Evolutionary conservation across 1,139 yeast species (phyloP).

Genomic region (Meyerozyma athensensis): DNA sequence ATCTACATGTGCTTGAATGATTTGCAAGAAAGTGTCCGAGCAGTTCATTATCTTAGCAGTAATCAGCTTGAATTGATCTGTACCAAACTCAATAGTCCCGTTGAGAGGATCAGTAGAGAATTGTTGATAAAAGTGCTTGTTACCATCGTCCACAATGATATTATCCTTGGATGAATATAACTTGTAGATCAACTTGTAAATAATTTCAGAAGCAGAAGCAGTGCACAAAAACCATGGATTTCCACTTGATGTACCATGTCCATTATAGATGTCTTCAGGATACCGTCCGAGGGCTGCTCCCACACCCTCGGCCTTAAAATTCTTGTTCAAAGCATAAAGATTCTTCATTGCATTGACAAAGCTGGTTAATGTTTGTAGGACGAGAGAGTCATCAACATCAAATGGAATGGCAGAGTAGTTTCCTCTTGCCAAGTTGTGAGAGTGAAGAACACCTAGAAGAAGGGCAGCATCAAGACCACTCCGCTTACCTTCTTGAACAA

Average conservation of each 20-base stretch:
- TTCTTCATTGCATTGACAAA: slow-evolving; percentile 63
- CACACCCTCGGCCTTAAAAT: slow-evolving; percentile 29
- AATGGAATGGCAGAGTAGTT: slow-evolving; percentile 46
- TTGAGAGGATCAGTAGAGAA: slow-evolving; percentile 21
- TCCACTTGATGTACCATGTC: slow-evolving; percentile 67
- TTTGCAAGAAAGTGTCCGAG: slow-evolving; percentile 74
- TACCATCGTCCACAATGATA: slow-evolving; percentile 21
- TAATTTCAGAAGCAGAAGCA: slow-evolving; percentile 66
- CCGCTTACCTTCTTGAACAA: slow-evolving; percentile 38
- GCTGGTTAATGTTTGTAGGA: slow-evolving; percentile 55
- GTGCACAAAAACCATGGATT: slow-evolving; percentile 96
- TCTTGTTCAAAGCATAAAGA: slow-evolving; percentile 71
- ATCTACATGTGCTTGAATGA: slow-evolving; percentile 69
- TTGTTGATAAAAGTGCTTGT: slow-evolving; percentile 26
- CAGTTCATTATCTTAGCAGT: slow-evolving; percentile 45
- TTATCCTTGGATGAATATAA: slow-evolving; percentile 19
- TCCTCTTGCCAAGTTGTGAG: slow-evolving; percentile 49
- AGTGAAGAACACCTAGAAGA: slow-evolving; percentile 60
- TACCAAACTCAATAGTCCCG: slow-evolving; percentile 38
- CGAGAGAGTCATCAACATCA: slow-evolving; percentile 48
- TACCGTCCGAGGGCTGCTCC: slow-evolving; percentile 88
- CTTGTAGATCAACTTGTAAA: slow-evolving; percentile 36
- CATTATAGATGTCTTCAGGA: slow-evolving; percentile 91
- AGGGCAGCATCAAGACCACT: slow-evolving; percentile 80
- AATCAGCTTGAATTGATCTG: slow-evolving; percentile 43